Percentiles rank a stretch among this genome's conserved stretches.
These are phyloP conservation scores for Penicillium robsamsonii DNA, from an alignment of 495 filamentous ascomycete species.

Conservation along the genomic window DNA sequence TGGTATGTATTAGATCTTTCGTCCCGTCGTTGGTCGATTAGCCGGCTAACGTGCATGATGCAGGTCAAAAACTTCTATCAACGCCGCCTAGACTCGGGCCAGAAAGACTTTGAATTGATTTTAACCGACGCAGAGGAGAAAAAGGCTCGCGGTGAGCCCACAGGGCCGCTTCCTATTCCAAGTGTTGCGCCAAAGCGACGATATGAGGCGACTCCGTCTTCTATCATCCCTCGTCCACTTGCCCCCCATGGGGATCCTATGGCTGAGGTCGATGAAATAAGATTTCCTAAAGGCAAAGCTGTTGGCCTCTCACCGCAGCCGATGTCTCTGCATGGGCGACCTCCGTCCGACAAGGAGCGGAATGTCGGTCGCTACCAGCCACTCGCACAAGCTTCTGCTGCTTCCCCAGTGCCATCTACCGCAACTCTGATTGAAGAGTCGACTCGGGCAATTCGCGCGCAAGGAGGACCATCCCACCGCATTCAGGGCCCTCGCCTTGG, in stretches of 20 bases:
- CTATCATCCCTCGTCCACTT: constrained; percentile 57
- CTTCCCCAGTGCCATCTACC: constrained; percentile 28
- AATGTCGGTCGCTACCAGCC: constrained; percentile 39
- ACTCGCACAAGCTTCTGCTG: constrained; percentile 45
- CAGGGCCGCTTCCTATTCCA: constrained; percentile 62
- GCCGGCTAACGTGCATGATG: constrained; percentile 30
- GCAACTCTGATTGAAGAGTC: constrained; percentile 34
- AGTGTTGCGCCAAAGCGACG: constrained; percentile 59
- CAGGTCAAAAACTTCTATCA: constrained; percentile 93
- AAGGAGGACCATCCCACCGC: constrained; percentile 28
- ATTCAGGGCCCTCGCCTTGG: constrained; percentile 42
- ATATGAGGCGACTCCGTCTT: constrained; percentile 53
- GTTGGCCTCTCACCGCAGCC: constrained; percentile 35
- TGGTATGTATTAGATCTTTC: constrained; percentile 59
- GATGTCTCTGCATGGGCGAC: constrained; percentile 31
- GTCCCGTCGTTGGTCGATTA: neutral
- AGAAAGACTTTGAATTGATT: constrained; percentile 65
- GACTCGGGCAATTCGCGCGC: constrained; percentile 31
- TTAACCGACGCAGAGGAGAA: constrained; percentile 69
- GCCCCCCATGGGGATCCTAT: constrained; percentile 56
- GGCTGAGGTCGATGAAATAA: constrained; percentile 53
- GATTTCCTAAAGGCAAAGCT: constrained; percentile 45
- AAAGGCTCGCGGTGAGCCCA: constrained; percentile 65
- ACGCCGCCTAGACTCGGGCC: constrained; percentile 68
- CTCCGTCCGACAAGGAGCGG: constrained; percentile 38